Percentiles rank a stretch among this genome's conserved stretches.
Evolutionary conservation across 805 yeast species (phyloP).

Genomic region (Tetrapisispora taiwanensis): DNA sequence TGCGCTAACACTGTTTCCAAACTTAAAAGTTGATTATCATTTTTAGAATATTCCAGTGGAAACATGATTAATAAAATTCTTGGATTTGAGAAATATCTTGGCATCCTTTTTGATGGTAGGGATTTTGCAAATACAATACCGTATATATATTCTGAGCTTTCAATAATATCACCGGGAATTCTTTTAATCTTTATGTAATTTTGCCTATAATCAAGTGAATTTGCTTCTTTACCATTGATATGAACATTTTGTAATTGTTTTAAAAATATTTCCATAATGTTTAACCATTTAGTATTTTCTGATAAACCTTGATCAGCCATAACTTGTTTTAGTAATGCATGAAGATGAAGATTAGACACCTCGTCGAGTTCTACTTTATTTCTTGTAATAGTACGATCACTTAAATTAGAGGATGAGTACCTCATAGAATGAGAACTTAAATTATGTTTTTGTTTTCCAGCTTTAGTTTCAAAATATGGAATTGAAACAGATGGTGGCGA

Average conservation of each 20-base stretch:
- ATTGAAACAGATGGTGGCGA: conserved; percentile 3
- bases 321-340: conserved; percentile 47
- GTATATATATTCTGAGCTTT: conserved; percentile 51
- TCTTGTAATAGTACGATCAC: conserved; percentile 10
- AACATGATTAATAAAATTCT: conserved; percentile 75
- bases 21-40: conserved; percentile 71
- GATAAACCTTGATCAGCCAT: conserved; percentile 47
- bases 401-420: conserved; percentile 14
- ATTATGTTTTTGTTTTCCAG: conserved; percentile 7
- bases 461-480: conserved; percentile 5
- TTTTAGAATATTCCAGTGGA: conserved; percentile 75
- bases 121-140: conserved; percentile 82
- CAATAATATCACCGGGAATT: conserved; percentile 62
- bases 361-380: conserved; percentile 28
- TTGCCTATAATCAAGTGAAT: conserved; percentile 75
- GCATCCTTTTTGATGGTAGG: conserved; percentile 73
- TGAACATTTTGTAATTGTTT: conserved; percentile 49
- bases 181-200: conserved; percentile 74
- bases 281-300: conserved; percentile 48
- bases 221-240: conserved; percentile 51
- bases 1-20: conserved; percentile 78
- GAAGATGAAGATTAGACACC: conserved; percentile 35
- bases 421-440: background rate
- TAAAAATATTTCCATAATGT: conserved; percentile 40
- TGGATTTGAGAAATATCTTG: conserved; percentile 51